Conservation (phyloP, 768 basidiomycete genomes). For the Paxillus involutus region DNA sequence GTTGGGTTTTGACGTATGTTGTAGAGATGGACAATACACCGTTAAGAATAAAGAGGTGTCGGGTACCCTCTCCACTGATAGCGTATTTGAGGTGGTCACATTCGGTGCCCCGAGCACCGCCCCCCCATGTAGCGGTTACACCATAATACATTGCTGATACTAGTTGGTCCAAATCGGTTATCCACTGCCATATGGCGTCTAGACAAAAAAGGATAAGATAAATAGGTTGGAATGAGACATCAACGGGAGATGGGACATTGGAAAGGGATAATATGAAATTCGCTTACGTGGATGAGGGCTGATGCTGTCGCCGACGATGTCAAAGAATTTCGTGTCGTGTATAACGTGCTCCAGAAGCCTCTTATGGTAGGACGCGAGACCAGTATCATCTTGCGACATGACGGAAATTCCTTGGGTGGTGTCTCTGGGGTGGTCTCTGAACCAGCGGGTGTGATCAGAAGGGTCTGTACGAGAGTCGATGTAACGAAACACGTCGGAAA, state of each 20-base stretch:
- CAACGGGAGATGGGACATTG: too few relatives aligned
- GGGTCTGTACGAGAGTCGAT: neutral
- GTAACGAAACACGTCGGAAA: neutral
- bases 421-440: neutral
- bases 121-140: conserved; percentile 14
- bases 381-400: neutral
- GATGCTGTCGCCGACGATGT: neutral
- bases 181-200: conserved; percentile 5
- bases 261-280: too few relatives aligned
- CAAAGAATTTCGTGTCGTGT: neutral
- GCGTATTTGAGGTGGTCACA: conserved; percentile 10
- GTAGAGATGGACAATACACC: conserved; percentile 9
- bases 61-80: neutral
- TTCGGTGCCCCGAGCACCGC: conserved; percentile 14
- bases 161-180: conserved; percentile 4
- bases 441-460: neutral
- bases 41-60: conserved; percentile 16
- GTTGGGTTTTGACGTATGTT: conserved; percentile 13
- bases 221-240: too few relatives aligned
- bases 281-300: conserved; percentile 2
- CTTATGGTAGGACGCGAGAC: neutral
- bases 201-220: too few relatives aligned
- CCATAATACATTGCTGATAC: conserved; percentile 9
- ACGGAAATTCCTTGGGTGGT: neutral
- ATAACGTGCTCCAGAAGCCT: neutral